A percentile compares a stretch with the other conserved stretches of the same genome.
Evolutionary conservation across 2,329 filamentous ascomycete species (phyloP).

Genomic region (Verticillium nonalfalfae): DNA sequence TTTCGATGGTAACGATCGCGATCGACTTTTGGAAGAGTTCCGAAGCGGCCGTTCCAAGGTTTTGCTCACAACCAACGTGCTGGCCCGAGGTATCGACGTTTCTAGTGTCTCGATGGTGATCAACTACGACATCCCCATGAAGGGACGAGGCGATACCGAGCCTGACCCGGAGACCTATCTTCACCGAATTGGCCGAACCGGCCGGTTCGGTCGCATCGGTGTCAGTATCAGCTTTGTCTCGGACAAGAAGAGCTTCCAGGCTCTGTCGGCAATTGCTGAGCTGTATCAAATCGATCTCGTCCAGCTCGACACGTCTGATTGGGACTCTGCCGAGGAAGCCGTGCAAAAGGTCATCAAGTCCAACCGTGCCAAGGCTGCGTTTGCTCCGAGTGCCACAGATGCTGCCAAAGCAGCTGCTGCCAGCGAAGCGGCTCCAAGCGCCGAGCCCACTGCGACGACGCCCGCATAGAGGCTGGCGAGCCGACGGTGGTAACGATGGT

Average conservation of each 20-base stretch:
- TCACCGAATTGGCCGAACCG: conserved; percentile 94
- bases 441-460: neutral
- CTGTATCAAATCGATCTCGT: conserved; percentile 79
- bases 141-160: conserved; percentile 68
- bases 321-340: conserved; percentile 80
- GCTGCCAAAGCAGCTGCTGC: neutral
- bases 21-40: conserved; percentile 80
- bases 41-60: conserved; percentile 85
- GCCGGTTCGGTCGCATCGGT: conserved; percentile 92
- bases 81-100: conserved; percentile 90
- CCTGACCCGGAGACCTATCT: conserved; percentile 94
- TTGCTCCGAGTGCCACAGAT: conserved; percentile 40
- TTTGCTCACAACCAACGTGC: conserved; percentile 93
- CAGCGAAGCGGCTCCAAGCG: neutral
- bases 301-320: conserved; percentile 77
- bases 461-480: neutral
- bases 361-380: conserved; percentile 50
- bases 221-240: conserved; percentile 94
- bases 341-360: conserved; percentile 79
- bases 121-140: conserved; percentile 87
- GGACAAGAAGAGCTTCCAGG: conserved; percentile 73
- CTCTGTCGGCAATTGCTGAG: conserved; percentile 71
- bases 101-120: conserved; percentile 94
- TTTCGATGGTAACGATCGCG: conserved; percentile 77
- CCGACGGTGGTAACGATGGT: neutral